These are phyloP conservation scores for Euphorbia pulcherrima DNA, from an alignment of 345 rosid species.

Conservation along the genomic window DNA sequence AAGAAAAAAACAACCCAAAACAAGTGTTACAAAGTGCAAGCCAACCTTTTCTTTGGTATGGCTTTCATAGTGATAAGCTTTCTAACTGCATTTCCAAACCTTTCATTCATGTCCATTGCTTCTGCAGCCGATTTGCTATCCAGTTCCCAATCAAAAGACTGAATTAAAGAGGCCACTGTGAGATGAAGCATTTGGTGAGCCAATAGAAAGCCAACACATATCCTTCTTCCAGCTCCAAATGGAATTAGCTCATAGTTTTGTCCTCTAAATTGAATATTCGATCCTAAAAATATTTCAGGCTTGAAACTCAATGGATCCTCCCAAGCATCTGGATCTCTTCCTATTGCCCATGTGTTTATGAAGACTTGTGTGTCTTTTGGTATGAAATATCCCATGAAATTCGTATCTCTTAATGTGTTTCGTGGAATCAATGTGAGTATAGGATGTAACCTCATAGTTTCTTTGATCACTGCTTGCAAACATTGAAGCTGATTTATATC, in stretches of 20 bases:
- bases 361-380: slow-evolving; percentile 20
- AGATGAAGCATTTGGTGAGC: slow-evolving; percentile 19
- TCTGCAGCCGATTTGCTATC: slow-evolving; percentile 21
- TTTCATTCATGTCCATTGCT: slow-evolving; percentile 33
- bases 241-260: slow-evolving; percentile 17
- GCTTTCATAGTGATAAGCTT: slow-evolving; percentile 34
- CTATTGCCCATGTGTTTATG: slow-evolving; percentile 20
- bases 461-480: slow-evolving; percentile 15
- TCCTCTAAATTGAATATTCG: slow-evolving; percentile 13
- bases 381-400: slow-evolving; percentile 10
- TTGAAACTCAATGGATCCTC: slow-evolving; percentile 20
- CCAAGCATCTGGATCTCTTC: slow-evolving; percentile 18
- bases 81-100: slow-evolving; percentile 30
- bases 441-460: not conserved
- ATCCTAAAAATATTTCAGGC: slow-evolving; percentile 19
- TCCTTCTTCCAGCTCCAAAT: slow-evolving; percentile 20
- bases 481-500: slow-evolving; percentile 18
- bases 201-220: slow-evolving; percentile 6
- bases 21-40: not conserved
- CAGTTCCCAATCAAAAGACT: slow-evolving; percentile 30
- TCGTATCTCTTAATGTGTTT: slow-evolving; percentile 10
- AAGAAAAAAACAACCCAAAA: not conserved
- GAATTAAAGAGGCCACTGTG: not conserved
- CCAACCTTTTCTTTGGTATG: slow-evolving; percentile 25
- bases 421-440: slow-evolving; percentile 7